Conservation (phyloP, 805 yeast genomes). For the Candida schatavii region DNA sequence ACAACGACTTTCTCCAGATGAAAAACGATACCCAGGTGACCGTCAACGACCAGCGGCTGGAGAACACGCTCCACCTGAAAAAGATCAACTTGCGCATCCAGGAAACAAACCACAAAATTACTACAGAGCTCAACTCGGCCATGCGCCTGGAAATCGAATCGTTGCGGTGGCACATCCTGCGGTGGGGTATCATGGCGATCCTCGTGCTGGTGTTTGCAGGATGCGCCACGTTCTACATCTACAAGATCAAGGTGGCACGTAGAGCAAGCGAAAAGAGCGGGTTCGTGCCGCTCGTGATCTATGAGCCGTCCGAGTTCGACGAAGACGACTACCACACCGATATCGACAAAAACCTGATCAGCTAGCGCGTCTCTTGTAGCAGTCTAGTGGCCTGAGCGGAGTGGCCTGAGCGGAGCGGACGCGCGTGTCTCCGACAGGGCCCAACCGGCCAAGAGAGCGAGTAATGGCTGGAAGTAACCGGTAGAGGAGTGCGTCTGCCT, state of each 20-base stretch:
- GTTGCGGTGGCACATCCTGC: constrained; percentile 88
- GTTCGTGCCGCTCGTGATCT: constrained; percentile 41
- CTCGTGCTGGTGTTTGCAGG: constrained; percentile 58
- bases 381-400: not conserved
- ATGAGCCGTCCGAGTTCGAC: constrained; percentile 48
- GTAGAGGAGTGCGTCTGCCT: no score
- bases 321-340: constrained; percentile 56
- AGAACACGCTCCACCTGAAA: constrained; percentile 73
- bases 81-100: constrained; percentile 67
- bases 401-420: not conserved
- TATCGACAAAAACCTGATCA: constrained; percentile 36
- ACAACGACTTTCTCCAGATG: constrained; percentile 52
- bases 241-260: constrained; percentile 19
- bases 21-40: constrained; percentile 81
- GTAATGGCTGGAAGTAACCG: no score
- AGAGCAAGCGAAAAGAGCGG: constrained; percentile 25
- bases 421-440: not conserved
- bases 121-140: constrained; percentile 76
- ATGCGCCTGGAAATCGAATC: constrained; percentile 84
- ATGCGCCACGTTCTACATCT: constrained; percentile 52
- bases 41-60: constrained; percentile 80
- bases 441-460: not conserved
- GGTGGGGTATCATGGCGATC: constrained; percentile 81
- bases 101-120: constrained; percentile 79
- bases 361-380: constrained; percentile 1